phyloP scores from a whole-genome alignment of 768 basidiomycete genomes.

The Mycena alexandri region DNA sequence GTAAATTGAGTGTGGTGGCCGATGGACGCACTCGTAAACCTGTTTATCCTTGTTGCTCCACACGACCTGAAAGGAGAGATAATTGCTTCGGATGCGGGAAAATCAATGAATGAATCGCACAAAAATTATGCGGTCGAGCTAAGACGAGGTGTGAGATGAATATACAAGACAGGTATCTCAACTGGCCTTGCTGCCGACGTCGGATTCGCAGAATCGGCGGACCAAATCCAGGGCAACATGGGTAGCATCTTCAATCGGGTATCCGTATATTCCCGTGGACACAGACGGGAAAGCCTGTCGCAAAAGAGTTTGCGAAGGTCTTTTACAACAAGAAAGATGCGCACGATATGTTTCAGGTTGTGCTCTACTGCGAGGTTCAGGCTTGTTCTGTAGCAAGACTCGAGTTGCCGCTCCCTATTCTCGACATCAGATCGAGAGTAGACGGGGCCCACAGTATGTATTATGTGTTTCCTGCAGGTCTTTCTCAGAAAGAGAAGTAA shows the following conservation, averaged over 20 bases:
- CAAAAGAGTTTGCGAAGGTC: not conserved
- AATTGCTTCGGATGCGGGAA: not conserved
- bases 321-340: conserved; percentile 39
- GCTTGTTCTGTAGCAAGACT: conserved; percentile 77
- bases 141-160: conserved; percentile 2
- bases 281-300: conserved; percentile 85
- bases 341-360: conserved; percentile 73
- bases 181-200: conserved; percentile 61
- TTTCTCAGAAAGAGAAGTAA: conserved; percentile 3
- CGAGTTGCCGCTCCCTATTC: conserved; percentile 64
- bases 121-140: conserved; percentile 83
- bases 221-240: conserved; percentile 73
- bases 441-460: conserved; percentile 87
- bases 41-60: conserved; percentile 74
- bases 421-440: conserved; percentile 60
- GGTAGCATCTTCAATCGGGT: conserved; percentile 81
- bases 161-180: conserved; percentile 29
- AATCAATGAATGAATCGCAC: conserved; percentile 38
- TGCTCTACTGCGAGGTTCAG: conserved; percentile 73
- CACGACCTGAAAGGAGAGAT: conserved; percentile 52
- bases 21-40: conserved; percentile 71
- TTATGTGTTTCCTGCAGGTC: conserved; percentile 73
- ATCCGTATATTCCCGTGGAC: conserved; percentile 84
- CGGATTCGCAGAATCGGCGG: conserved; percentile 68
- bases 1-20: conserved; percentile 9